Evolutionary conservation across 345 rosid genomes (phyloP).

Genomic region (Gossypium stocksii): DNA sequence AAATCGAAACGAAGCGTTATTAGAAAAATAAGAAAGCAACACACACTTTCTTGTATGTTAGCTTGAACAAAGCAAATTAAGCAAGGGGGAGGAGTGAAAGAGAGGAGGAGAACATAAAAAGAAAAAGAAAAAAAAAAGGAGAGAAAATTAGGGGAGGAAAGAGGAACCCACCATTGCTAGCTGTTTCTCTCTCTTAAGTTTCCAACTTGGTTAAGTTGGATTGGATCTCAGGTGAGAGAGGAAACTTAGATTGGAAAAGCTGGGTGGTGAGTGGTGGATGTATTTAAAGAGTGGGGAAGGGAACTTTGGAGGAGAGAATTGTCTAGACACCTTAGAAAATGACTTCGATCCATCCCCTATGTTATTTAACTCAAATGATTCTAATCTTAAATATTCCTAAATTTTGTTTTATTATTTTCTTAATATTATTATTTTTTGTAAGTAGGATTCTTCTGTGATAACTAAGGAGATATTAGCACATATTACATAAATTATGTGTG

Average conservation of each 20-base stretch:
- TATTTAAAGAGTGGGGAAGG: constrained; percentile 35
- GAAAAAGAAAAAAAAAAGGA: neutral
- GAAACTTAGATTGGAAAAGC: constrained; percentile 28
- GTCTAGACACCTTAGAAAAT: constrained; percentile 38
- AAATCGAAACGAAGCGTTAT: neutral
- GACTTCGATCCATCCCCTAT: constrained; percentile 29
- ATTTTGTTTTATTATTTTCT: too few relatives aligned
- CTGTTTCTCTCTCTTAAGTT: neutral
- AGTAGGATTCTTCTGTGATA: neutral
- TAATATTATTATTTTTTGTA: too few relatives aligned
- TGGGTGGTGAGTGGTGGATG: constrained; percentile 32
- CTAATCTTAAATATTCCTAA: neutral
- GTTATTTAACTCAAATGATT: neutral
- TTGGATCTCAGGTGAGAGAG: constrained; percentile 23
- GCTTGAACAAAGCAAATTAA: neutral
- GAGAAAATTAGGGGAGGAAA: constrained; percentile 3
- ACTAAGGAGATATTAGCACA: neutral
- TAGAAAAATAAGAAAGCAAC: neutral
- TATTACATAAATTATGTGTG: too few relatives aligned
- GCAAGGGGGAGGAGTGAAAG: neutral
- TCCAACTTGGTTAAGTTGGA: constrained; percentile 9
- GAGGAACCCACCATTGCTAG: constrained; percentile 56
- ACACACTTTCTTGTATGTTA: neutral
- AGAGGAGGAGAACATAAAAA: neutral
- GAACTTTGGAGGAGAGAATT: constrained; percentile 34